Evolutionary conservation across 1,284 basidiomycete genomes (phyloP), one percentile per base, ranked within the genome.

Genomic region (Pseudozyma sp.): DNA sequence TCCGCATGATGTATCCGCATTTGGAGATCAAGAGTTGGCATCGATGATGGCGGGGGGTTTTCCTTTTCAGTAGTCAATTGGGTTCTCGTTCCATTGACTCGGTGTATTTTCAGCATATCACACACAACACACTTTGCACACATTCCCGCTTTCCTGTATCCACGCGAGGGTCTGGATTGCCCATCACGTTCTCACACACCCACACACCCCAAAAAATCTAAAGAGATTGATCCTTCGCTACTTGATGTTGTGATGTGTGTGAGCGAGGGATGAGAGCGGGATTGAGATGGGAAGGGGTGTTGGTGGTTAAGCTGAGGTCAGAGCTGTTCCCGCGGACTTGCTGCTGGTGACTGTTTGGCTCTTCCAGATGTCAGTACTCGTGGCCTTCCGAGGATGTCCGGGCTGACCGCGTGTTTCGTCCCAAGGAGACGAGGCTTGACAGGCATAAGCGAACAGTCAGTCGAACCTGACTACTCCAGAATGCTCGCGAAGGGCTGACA

Each of bases 81-180:
- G 40, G 3, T 14, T 7, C 11, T 14, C 40, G 35, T 16, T 42
- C 40, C 40, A 42, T 14, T 24, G 13, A 16, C 40, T 55, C 48
- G 59, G 54, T 69, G 61, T 69, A 64, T 64, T 69, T 52, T 69
- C 61, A 55, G 61, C 61, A 64, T 68, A 52, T 58, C 54, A 56
- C 46, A 56, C 46, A 56, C 49, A 7, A 56, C 49, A 7, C 44
- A 52, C 39, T 31, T 34, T 29, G 39, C 30, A 43, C 52, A 43
- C 42, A 44, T 17, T 37, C 17, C 24, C 19, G 10, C 30, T 16
- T 31, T 44, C 14, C 43, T 44, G 17, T 44, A 13, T 24, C 40
- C 7, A n/a, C n/a, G 10, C 7, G 16, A 16, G 16, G 30, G 24
- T 24, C 24, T 45, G 24, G 39, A 29, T 16, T 29, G 40, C 40